Evolutionary conservation across 2,329 filamentous ascomycete genomes (phyloP).

Genomic region (Pseudogymnoascus sp.): DNA sequence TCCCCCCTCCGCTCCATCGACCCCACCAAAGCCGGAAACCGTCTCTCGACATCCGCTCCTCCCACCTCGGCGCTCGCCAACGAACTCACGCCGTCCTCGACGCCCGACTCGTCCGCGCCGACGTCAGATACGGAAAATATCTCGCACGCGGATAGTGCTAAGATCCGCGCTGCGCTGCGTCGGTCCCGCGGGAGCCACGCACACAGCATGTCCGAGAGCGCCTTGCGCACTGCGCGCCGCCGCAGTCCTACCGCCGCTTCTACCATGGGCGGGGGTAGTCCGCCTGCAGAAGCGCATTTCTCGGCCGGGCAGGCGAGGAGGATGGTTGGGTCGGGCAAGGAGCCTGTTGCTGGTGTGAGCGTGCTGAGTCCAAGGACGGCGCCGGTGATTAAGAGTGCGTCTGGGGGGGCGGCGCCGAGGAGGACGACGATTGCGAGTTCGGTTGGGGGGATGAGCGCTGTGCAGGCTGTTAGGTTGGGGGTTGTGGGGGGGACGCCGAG

Average conservation of each 20-base stretch:
- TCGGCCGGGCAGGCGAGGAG: slow-evolving; percentile 57
- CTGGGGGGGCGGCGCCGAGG: slow-evolving; percentile 15
- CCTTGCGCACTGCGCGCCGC: slow-evolving; percentile 18
- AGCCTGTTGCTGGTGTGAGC: slow-evolving; percentile 44
- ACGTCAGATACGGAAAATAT: slow-evolving; percentile 26
- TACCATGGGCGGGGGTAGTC: slow-evolving; percentile 42
- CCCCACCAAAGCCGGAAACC: slow-evolving; percentile 40
- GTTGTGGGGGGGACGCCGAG: slow-evolving; percentile 22
- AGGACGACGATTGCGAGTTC: slow-evolving; percentile 25
- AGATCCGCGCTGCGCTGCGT: slow-evolving; percentile 26
- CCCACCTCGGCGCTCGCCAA: slow-evolving; percentile 27
- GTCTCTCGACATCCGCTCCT: slow-evolving; percentile 32
- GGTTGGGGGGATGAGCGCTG: slow-evolving; percentile 19
- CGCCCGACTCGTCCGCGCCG: background rate
- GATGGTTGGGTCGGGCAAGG: slow-evolving; percentile 56
- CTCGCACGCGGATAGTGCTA: slow-evolving; percentile 23
- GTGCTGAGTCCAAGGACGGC: slow-evolving; percentile 55
- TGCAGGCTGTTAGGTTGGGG: slow-evolving; percentile 20
- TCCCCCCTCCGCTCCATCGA: slow-evolving; percentile 49
- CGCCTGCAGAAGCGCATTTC: slow-evolving; percentile 52
- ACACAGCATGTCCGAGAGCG: slow-evolving; percentile 19
- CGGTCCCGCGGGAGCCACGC: slow-evolving; percentile 23
- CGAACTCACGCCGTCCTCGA: slow-evolving; percentile 16
- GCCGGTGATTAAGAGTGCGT: slow-evolving; percentile 44
- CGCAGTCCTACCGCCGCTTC: slow-evolving; percentile 38